phyloP scores from a whole-genome alignment of 352 stramenopile species.

The Globisporangium paroecandrum region DNA sequence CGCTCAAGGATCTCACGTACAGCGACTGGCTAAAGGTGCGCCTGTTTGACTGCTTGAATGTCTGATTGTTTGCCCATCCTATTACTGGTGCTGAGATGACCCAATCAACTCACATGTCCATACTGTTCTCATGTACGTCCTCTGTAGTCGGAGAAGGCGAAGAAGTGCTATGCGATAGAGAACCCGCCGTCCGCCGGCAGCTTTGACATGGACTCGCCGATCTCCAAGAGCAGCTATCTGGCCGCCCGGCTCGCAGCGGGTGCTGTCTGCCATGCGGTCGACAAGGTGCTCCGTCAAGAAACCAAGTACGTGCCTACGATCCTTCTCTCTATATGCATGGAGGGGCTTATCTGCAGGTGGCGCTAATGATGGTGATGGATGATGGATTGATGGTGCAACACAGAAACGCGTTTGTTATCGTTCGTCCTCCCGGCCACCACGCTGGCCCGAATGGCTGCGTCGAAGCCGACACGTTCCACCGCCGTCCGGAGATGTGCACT shows the following conservation, averaged over 20 bases:
- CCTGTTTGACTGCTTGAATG: not conserved
- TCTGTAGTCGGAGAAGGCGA: constrained; percentile 36
- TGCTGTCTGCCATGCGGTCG: constrained; percentile 58
- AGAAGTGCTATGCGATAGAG: constrained; percentile 43
- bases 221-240: constrained; percentile 58
- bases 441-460: constrained; percentile 59
- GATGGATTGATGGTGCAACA: not conserved
- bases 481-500: constrained; percentile 54
- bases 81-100: not conserved
- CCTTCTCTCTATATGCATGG: not conserved
- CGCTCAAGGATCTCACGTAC: constrained; percentile 30
- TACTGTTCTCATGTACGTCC: not conserved
- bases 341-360: not conserved
- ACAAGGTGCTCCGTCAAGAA: constrained; percentile 55
- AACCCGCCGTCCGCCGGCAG: constrained; percentile 43
- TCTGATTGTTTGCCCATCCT: not conserved
- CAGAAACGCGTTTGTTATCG: constrained; percentile 61
- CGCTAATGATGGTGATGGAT: not conserved
- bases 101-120: not conserved
- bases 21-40: constrained; percentile 47
- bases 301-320: constrained; percentile 34
- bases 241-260: constrained; percentile 51
- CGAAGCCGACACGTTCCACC: constrained; percentile 47
- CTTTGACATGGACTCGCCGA: constrained; percentile 65
- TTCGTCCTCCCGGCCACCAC: constrained; percentile 58